A percentile compares a stretch with the other conserved stretches of the same genome.
Conservation (phyloP, 2,329 filamentous ascomycete species). For the Plectosphaerella cucumerina region DNA sequence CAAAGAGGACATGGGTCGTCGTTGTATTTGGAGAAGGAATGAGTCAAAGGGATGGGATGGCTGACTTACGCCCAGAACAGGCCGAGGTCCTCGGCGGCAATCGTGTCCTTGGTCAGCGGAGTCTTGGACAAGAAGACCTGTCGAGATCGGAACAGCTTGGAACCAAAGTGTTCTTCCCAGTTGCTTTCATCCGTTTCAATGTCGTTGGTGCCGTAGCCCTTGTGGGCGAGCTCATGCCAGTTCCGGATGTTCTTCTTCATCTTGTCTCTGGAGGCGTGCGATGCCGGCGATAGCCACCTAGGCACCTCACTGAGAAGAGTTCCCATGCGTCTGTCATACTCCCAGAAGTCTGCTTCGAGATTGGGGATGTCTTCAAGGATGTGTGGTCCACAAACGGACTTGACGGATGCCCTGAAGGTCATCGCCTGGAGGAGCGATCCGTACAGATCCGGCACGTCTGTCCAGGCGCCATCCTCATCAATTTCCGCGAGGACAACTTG, state of each 20-base stretch:
- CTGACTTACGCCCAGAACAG: conserved; percentile 16
- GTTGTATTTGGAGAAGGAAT: background rate
- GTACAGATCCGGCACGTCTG: conserved; percentile 2
- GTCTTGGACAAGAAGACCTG: conserved; percentile 12
- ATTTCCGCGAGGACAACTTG: background rate
- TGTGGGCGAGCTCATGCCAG: background rate
- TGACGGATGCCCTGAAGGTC: conserved; percentile 1
- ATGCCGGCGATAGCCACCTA: conserved; percentile 10
- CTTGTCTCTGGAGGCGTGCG: conserved; percentile 13
- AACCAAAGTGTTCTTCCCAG: conserved; percentile 17
- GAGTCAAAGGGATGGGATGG: background rate
- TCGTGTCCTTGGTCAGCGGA: conserved; percentile 9
- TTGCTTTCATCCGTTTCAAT: conserved; percentile 7
- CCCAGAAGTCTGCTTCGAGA: conserved; percentile 15
- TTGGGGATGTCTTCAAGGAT: conserved; percentile 10
- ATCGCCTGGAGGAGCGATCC: conserved; percentile 1
- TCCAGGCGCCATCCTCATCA: background rate
- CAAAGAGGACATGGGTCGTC: background rate
- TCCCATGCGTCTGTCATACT: conserved; percentile 13
- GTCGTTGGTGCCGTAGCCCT: background rate
- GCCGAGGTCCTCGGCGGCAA: conserved; percentile 16
- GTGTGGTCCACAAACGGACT: conserved; percentile 2
- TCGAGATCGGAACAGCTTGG: conserved; percentile 19
- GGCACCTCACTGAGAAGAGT: conserved; percentile 15
- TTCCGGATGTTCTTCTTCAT: background rate